phyloP scores from a whole-genome alignment of 768 basidiomycete species.

The Tricholoma hemisulphureum region DNA sequence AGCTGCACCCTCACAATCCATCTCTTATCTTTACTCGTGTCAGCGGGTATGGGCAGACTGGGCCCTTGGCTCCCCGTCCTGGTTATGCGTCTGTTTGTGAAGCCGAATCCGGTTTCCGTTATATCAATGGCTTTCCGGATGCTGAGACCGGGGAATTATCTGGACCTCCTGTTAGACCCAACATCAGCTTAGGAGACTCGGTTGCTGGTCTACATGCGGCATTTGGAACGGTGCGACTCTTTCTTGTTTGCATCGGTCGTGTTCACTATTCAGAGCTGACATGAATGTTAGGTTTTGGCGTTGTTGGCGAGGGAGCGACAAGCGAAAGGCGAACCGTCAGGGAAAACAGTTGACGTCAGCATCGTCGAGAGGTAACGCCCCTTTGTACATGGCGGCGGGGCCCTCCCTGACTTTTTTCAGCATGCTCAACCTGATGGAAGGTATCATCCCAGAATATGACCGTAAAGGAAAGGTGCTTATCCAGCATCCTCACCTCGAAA shows the following conservation, averaged over 20 bases:
- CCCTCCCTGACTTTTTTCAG: conserved; percentile 28
- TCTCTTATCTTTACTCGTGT: conserved; percentile 89
- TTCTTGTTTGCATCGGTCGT: too few species aligned
- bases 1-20: conserved; percentile 71
- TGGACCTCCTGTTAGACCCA: conserved; percentile 67
- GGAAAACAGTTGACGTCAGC: conserved; percentile 71
- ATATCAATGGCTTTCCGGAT: conserved; percentile 68
- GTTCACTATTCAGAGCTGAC: not conserved
- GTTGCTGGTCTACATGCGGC: conserved; percentile 72
- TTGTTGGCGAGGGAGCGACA: conserved; percentile 47
- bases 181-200: conserved; percentile 71
- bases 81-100: conserved; percentile 77
- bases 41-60: conserved; percentile 74
- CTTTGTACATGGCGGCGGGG: not conserved
- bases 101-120: conserved; percentile 72
- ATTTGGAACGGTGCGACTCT: conserved; percentile 60
- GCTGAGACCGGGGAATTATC: conserved; percentile 47
- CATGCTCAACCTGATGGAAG: conserved; percentile 78
- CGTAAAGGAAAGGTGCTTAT: conserved; percentile 60
- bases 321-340: conserved; percentile 29
- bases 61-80: conserved; percentile 68
- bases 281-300: conserved; percentile 53
- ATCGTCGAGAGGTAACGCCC: conserved; percentile 61
- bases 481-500: not conserved
- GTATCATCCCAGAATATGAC: conserved; percentile 73